Conservation (phyloP, 192 early-diverging fungal genomes). For the Linnemannia schmuckeri region DNA sequence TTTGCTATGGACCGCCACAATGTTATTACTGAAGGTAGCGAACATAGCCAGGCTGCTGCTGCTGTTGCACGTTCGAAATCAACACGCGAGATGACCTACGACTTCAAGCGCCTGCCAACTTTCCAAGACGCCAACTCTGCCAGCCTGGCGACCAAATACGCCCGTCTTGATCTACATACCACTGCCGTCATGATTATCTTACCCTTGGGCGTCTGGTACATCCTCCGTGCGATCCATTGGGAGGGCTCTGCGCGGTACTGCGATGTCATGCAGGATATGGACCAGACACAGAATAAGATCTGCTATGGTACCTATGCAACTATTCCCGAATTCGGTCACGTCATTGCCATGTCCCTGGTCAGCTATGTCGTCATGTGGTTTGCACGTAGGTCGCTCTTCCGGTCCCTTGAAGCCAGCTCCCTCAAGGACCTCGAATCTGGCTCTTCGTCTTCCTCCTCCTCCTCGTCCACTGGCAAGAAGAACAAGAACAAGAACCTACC, state of each 20-base stretch:
- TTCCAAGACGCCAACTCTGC: slow-evolving; percentile 40
- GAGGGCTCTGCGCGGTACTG: slow-evolving; percentile 37
- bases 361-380: slow-evolving; percentile 37
- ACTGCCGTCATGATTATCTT: slow-evolving; percentile 29
- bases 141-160: slow-evolving; percentile 13
- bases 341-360: slow-evolving; percentile 7
- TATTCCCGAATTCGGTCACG: slow-evolving; percentile 20
- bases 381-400: slow-evolving; percentile 29
- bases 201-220: slow-evolving; percentile 33
- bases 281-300: slow-evolving; percentile 25
- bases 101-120: slow-evolving; percentile 34
- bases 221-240: slow-evolving; percentile 37
- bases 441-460: not conserved
- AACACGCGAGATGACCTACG: slow-evolving; percentile 32
- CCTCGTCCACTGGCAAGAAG: not conserved
- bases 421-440: slow-evolving; percentile 37
- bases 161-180: slow-evolving; percentile 23
- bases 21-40: not conserved
- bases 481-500: slow-evolving; percentile 15
- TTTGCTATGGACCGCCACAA: not conserved
- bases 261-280: slow-evolving; percentile 34
- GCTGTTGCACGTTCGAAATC: not conserved
- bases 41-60: not conserved
- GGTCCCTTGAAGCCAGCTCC: slow-evolving; percentile 11
- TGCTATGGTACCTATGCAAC: slow-evolving; percentile 39